Evolutionary conservation across 1,139 yeast genomes (phyloP), one percentile per base, ranked within the genome.

Genomic region (Hanseniaspora sp.): DNA sequence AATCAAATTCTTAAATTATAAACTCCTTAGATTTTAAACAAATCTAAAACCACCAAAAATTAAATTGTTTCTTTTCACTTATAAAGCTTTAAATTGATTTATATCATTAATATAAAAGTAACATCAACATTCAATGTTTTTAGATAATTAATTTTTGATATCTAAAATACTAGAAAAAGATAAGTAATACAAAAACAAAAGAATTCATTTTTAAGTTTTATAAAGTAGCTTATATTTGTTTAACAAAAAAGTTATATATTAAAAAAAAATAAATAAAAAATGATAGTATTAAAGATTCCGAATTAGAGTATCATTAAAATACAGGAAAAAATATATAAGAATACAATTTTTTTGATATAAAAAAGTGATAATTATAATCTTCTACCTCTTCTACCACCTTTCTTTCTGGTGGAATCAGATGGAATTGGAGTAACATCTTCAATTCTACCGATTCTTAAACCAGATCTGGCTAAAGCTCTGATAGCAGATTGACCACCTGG

Each of bases 351-450:
- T n/a, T 38, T 13, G 46, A 35, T 46, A 28, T n/a, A 33, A 46
- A 17, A 17, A 18, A 63, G 23, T 23, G 23, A 23, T 23, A 70
- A 70, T 82, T 82, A 90, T 80, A 90, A 86, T 86, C 99, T 88
- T 85, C 98, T 92, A 90, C 99, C 99, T 85, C 99, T 90, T 83
- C 98, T 94, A 86, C 99, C 99, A 87, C 98, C 98, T 95, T 94
- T 94, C 86, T 95, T 87, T 85, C 99, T 94, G 77, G 98, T 94
- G 71, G 97, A 90, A 79, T 94, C 99, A 67, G 98, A 92, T 75
- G 99, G 99, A 71, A 94, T 92, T 76, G 98, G 98, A 69, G 99
- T 94, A 67, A 94, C 98, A 76, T 94, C 99, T 82, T 94, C 98
- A 69, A 94, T 94, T 81, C 99, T 90, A 72, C 99, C 99, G 68